Evolutionary conservation across 2,329 filamentous ascomycete genomes (phyloP).

Genomic region (Hortaea werneckii): DNA sequence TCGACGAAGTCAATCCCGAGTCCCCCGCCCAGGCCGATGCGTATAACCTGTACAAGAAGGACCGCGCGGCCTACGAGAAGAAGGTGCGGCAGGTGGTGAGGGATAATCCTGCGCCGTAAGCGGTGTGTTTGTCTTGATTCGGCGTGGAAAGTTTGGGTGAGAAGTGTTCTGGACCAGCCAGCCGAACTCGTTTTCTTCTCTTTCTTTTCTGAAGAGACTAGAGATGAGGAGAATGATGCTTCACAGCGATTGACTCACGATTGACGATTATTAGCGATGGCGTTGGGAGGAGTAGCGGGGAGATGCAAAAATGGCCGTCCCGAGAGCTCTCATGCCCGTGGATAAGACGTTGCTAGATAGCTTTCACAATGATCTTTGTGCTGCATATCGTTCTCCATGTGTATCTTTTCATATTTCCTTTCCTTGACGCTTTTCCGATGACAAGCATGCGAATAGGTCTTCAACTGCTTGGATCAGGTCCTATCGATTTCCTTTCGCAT

Average conservation of each 20-base stretch:
- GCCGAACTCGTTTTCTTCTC: neutral
- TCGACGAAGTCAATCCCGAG: conserved; percentile 94
- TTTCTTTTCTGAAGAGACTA: too few relatives aligned
- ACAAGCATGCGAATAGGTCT: too few relatives aligned
- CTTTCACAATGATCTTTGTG: too few relatives aligned
- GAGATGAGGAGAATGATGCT: too few relatives aligned
- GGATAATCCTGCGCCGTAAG: conserved; percentile 66
- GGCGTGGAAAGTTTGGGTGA: neutral
- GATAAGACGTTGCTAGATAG: too few relatives aligned
- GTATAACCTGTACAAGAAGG: conserved; percentile 93
- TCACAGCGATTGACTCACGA: neutral
- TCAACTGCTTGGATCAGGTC: too few relatives aligned
- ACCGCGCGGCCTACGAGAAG: conserved; percentile 76
- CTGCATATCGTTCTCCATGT: too few relatives aligned
- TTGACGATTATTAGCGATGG: neutral
- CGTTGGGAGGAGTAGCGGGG: neutral
- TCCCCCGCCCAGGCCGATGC: conserved; percentile 94
- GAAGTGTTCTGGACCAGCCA: neutral
- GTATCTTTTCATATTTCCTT: too few relatives aligned
- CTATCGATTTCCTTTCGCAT: too few relatives aligned
- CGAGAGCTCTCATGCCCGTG: too few relatives aligned
- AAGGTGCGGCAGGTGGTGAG: conserved; percentile 77
- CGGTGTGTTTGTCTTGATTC: neutral
- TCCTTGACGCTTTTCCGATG: too few relatives aligned
- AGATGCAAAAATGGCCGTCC: too few relatives aligned